A percentile compares a stretch with the other conserved stretches of the same genome.
Evolutionary conservation across 352 stramenopile genomes (phyloP).

Genomic region (Phytophthora colocasiae): DNA sequence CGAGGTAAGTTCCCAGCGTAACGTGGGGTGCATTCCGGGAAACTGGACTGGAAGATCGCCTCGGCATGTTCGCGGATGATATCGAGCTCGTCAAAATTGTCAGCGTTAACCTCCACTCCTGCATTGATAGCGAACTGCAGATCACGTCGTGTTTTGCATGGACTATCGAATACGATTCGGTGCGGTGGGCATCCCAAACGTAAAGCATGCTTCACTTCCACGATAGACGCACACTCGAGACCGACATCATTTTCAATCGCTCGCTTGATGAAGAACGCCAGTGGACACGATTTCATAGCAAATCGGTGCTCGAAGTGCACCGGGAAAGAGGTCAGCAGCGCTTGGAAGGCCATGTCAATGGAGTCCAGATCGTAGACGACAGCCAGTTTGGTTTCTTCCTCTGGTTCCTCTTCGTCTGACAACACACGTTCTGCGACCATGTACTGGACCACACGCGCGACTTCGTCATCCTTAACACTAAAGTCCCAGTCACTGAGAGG

Average conservation of each 20-base stretch:
- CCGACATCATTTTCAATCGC: constrained; percentile 83
- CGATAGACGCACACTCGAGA: constrained; percentile 83
- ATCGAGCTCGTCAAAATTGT: constrained; percentile 91
- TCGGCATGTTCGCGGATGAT: constrained; percentile 86
- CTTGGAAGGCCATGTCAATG: constrained; percentile 87
- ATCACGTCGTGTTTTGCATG: constrained; percentile 92
- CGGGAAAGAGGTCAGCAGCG: constrained; percentile 81
- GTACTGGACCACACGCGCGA: constrained; percentile 65
- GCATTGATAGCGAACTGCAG: constrained; percentile 85
- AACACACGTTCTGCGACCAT: constrained; percentile 62
- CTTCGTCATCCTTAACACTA: constrained; percentile 70
- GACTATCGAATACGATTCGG: constrained; percentile 93
- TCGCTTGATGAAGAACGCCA: constrained; percentile 87
- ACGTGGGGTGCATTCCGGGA: constrained; percentile 60
- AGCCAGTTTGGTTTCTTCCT: constrained; percentile 63
- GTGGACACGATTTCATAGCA: constrained; percentile 89
- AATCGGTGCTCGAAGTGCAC: constrained; percentile 90
- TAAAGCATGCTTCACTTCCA: constrained; percentile 85
- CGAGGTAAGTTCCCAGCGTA: constrained; percentile 70
- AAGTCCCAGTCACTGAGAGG: constrained; percentile 81
- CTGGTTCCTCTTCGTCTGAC: constrained; percentile 28
- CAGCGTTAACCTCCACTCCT: constrained; percentile 91
- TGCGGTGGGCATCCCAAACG: constrained; percentile 71
- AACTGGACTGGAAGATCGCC: constrained; percentile 90
- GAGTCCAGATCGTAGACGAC: constrained; percentile 88